Conservation (phyloP, 108 stramenopile species). For the Stephanodiscus triporus region DNA sequence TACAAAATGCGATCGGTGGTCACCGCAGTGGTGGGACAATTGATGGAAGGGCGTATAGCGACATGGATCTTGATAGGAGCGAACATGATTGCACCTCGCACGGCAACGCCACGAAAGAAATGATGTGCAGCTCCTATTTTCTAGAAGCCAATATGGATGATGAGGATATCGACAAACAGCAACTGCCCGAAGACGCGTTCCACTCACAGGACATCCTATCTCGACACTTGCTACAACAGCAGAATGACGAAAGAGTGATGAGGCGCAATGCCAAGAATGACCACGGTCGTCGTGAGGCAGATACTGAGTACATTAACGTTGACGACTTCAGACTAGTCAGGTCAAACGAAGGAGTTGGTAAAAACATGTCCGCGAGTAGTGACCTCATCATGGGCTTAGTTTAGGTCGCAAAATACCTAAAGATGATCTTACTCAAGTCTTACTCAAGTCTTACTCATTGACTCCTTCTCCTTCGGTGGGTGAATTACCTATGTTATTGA, state of each 20-base stretch:
- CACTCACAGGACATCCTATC: slow-evolving; percentile 34
- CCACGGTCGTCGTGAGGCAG: slow-evolving; percentile 8
- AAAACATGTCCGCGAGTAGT: background rate
- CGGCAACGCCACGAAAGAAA: background rate
- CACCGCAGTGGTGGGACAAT: background rate
- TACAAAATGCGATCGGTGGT: slow-evolving; percentile 25
- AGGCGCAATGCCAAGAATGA: background rate
- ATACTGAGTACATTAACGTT: slow-evolving; percentile 27
- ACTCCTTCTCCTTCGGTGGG: too few species aligned
- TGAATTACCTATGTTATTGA: too few species aligned
- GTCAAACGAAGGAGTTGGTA: background rate
- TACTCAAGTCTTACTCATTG: too few species aligned
- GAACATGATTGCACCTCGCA: background rate
- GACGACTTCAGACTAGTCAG: slow-evolving; percentile 13
- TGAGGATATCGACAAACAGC: slow-evolving; percentile 1
- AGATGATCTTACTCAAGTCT: too few species aligned
- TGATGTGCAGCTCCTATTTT: background rate
- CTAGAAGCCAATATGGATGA: background rate
- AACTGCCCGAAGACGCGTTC: slow-evolving; percentile 41
- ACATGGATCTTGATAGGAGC: background rate
- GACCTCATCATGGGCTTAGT: slow-evolving; percentile 5
- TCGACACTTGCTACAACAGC: slow-evolving; percentile 29
- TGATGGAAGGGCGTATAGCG: background rate
- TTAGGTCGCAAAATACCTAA: background rate
- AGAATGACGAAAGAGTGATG: slow-evolving; percentile 26